Base-by-base conservation (phyloP, 2,329 filamentous ascomycete genomes). In the Zalaria sp. region DNA sequence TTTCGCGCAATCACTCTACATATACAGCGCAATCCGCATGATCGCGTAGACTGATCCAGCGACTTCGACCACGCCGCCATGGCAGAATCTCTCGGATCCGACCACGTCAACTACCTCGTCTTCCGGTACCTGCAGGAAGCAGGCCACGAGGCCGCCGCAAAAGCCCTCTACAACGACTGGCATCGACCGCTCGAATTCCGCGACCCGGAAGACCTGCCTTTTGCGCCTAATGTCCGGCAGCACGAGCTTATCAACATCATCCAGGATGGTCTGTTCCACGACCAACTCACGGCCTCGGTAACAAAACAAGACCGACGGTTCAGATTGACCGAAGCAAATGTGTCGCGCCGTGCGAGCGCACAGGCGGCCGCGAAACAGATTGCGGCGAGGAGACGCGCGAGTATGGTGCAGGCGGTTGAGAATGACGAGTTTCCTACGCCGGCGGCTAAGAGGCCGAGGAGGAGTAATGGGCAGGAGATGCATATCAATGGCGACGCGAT, bases 21-120 rank as follows among this genome's bases (percentile, higher is more conserved):
- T 18, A 18, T 18, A 18, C 18, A 2, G 18, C 18, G 18, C 18
- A 18, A 18, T 18, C 18, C 18, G 18, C 18, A 18, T 18, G 18
- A 18, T 18, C 18, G 18, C 18, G 18, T 18, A 18, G 18, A 18
- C 18, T 18, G 18, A 18, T 18, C 18, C 18, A 18, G 18, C 18
- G 18, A 18, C 18, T 18, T 18, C 18, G 18, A 18, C 18, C 18
- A 10, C 34, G 8, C 9, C 49, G 51, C 47, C 45, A 63, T 64
- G 61, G 43, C 39, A 35, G 46, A 48, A 49, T 53, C 66, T 38
- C 62, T 75, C 47, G 71, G 65, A 53, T 72, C 68, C 50, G 70
- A 80, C 65, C 75, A 79, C 58, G 69, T 81, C 57, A 81, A 81
- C 63, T 79, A 80, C 62, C 65, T 81, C 55, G 77, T 81, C 60